Base-by-base conservation (phyloP, 1,284 basidiomycete genomes). In the Ceratobasidium sp. region DNA sequence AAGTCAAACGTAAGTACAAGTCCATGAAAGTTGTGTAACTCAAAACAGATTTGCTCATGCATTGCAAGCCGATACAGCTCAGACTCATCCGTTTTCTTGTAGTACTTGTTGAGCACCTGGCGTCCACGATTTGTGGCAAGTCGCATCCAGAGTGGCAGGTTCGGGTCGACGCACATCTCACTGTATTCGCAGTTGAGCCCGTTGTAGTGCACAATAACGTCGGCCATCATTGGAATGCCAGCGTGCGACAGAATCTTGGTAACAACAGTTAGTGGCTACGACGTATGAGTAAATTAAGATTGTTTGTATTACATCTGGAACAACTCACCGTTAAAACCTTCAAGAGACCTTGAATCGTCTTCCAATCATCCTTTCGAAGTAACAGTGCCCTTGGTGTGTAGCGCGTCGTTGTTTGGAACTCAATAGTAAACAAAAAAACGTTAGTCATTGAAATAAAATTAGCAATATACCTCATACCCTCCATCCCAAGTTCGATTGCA, bases 171-270 rank as follows among this genome's bases (percentile, higher is more conserved):
- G 43, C 9, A 6, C n/a, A 59, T 59, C 2, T 59, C 21, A 21
- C 43, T 49, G n/a, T 62, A 49, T 30, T 47, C n/a, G 14, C 21
- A 8, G 7, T 41, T 59, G n/a, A 43, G 57, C 1, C 2, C 28
- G 26, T 62, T 30, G 44, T 62, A 62, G 18, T 62, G 59, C 9
- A 62, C 59, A 13, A 62, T 28, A 16, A 47, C 44, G 26, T 62
- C 26, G 21, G 43, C 26, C 2, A 62, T 41, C 8, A 47, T n/a
- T 5, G 59, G 46, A 21, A 62, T 23, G 11, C 16, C 14, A 2
- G 59, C 41, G 11, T 47, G 11, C 21, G 58, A 61, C 58, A 61
- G 8, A 18, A 38, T 21, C 18, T 43, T 11, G 3, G 58, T 44
- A 6, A 44, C 35, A 9, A 14, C 5, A 8, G 9, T 4, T n/a